phyloP scores from a whole-genome alignment of 2,329 filamentous ascomycete genomes.

The Lecanoromycetidae sp. region DNA sequence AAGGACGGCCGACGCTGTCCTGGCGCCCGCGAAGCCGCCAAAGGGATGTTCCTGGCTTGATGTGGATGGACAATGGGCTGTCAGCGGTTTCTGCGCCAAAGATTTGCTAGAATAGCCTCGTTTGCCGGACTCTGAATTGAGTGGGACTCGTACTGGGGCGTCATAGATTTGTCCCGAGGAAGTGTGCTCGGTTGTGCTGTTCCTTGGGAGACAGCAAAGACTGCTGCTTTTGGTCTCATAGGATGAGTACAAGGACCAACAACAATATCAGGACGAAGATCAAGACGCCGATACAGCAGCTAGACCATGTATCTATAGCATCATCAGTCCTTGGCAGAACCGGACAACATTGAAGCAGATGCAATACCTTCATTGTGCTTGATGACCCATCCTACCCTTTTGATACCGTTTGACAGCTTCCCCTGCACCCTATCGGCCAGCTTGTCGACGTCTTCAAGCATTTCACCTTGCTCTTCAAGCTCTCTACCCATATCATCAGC shows the following conservation, averaged over 20 bases:
- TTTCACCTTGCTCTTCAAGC: constrained; percentile 83
- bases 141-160: too few species aligned
- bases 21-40: too few species aligned
- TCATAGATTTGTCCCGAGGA: neutral
- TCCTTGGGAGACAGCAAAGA: too few species aligned
- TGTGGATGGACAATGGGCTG: too few species aligned
- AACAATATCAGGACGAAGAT: constrained; percentile 82
- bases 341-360: neutral
- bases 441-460: constrained; percentile 74
- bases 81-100: too few species aligned
- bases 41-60: too few species aligned
- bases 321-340: constrained; percentile 6
- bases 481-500: constrained; percentile 94
- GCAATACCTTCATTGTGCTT: constrained; percentile 73
- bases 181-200: too few species aligned
- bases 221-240: constrained; percentile 32
- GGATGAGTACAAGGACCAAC: constrained; percentile 61
- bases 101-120: too few species aligned
- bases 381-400: constrained; percentile 74
- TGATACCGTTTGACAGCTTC: constrained; percentile 72
- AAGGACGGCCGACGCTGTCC: too few species aligned
- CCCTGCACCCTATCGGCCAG: constrained; percentile 79
- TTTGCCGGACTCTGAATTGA: too few species aligned
- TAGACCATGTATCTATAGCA: constrained; percentile 53
- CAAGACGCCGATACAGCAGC: constrained; percentile 80